phyloP scores from a whole-genome alignment of 495 filamentous ascomycete species.

The Oidiodendron maius region DNA sequence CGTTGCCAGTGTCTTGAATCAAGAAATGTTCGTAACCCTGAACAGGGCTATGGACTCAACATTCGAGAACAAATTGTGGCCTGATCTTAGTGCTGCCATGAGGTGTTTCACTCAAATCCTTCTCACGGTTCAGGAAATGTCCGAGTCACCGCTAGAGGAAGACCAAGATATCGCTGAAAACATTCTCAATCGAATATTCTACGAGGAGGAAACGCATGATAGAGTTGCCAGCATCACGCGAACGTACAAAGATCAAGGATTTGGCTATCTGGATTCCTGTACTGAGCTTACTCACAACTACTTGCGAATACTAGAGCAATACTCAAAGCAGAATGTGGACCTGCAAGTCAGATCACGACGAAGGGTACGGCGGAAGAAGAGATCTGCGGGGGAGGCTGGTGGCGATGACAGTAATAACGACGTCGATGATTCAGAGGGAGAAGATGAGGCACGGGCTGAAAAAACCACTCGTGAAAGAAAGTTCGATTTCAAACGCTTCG shows the following conservation, averaged over 20 bases:
- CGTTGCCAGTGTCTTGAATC: conserved; percentile 82
- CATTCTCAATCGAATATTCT: conserved; percentile 92
- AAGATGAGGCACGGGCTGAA: conserved; percentile 66
- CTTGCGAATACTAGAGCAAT: conserved; percentile 84
- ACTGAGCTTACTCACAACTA: conserved; percentile 92
- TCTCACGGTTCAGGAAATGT: conserved; percentile 94
- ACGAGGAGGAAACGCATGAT: conserved; percentile 93
- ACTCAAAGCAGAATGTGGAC: conserved; percentile 90
- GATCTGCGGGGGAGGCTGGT: conserved; percentile 35
- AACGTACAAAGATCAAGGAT: conserved; percentile 87
- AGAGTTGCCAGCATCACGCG: conserved; percentile 70
- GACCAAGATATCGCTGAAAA: conserved; percentile 98
- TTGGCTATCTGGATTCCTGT: conserved; percentile 85
- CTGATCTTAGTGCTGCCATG: conserved; percentile 80
- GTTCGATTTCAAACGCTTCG: conserved; percentile 88
- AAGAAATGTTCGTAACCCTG: conserved; percentile 84
- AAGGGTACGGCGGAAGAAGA: conserved; percentile 62
- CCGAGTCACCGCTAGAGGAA: conserved; percentile 74
- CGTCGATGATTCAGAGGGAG: conserved; percentile 64
- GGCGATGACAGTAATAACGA: conserved; percentile 36
- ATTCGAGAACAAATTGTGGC: conserved; percentile 79
- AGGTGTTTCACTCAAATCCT: conserved; percentile 83
- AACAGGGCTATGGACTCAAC: conserved; percentile 75
- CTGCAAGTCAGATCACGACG: conserved; percentile 82
- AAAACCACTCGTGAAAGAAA: conserved; percentile 72